A percentile compares a stretch with the other conserved stretches of the same genome.
These are phyloP conservation scores for Chlamydomonas asymmetrica DNA, from an alignment of 139 green algal genomes.

Conservation along the genomic window DNA sequence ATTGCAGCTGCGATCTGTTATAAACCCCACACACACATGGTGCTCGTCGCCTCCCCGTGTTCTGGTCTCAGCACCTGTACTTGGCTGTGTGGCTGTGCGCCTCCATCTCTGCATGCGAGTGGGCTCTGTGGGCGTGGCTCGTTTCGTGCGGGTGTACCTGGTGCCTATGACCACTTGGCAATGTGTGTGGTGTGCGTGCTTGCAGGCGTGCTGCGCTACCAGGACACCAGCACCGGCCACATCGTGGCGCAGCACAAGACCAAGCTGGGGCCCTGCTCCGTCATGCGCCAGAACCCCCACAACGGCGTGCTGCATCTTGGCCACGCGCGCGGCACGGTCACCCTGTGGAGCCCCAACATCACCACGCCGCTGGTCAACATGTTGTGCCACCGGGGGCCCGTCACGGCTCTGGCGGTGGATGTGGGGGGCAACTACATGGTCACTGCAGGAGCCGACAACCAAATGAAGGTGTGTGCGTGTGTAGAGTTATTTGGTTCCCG, in stretches of 20 bases:
- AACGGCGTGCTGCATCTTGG: slow-evolving; percentile 88
- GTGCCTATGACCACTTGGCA: not conserved
- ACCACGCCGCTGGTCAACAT: slow-evolving; percentile 83
- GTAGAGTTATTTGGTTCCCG: no score
- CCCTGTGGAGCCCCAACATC: slow-evolving; percentile 97
- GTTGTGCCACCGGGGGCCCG: slow-evolving; percentile 87
- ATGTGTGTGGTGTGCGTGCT: not conserved
- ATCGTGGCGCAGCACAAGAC: slow-evolving; percentile 88
- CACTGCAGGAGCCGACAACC: slow-evolving; percentile 80
- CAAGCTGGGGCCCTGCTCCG: slow-evolving; percentile 72
- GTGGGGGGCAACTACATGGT: slow-evolving; percentile 78
- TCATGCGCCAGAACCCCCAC: slow-evolving; percentile 86
- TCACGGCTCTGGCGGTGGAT: slow-evolving; percentile 80
- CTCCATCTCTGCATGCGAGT: no score
- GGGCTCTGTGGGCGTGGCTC: no score
- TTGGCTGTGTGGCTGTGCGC: no score
- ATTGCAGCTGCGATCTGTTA: no score
- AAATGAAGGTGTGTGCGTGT: slow-evolving; percentile 87
- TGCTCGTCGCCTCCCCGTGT: no score
- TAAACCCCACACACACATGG: no score
- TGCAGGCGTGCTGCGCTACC: slow-evolving; percentile 81
- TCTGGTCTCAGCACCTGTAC: no score
- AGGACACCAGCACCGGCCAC: slow-evolving; percentile 93
- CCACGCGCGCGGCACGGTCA: slow-evolving; percentile 87
- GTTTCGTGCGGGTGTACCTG: no score